phyloP scores from a whole-genome alignment of 345 rosid species.

The Dovyalis caffra region DNA sequence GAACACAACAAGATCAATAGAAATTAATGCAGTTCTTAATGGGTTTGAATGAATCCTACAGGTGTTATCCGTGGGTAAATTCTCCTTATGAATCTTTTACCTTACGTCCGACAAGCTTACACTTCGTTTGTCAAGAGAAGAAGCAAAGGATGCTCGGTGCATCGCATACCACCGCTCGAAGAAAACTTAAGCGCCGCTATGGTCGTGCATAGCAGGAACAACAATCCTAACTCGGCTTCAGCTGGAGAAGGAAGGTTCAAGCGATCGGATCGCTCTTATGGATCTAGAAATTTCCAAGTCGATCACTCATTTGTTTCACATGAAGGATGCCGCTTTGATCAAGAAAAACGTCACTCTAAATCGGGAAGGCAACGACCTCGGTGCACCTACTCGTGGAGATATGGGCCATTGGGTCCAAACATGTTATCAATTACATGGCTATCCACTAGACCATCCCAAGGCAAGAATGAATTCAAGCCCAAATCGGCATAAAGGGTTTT shows the following conservation, averaged over 20 bases:
- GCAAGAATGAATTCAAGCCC: too few species aligned
- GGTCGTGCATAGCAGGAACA: accelerated
- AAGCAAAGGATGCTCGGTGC: background rate
- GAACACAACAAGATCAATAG: too few species aligned
- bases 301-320: too few species aligned
- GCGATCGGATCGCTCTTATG: background rate
- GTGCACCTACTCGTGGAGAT: background rate
- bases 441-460: background rate
- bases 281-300: too few species aligned
- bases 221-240: too few species aligned
- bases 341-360: background rate
- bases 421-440: background rate
- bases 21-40: background rate
- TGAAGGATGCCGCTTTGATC: accelerated
- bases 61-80: background rate
- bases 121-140: too few species aligned
- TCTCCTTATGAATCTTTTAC: background rate
- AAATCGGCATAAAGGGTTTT: too few species aligned
- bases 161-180: too few species aligned
- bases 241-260: background rate
- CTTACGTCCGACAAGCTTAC: background rate
- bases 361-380: background rate
- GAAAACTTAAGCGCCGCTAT: too few species aligned
- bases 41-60: background rate
- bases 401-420: background rate